Conservation (phyloP, 2,329 filamentous ascomycete species). For the Neofusicoccum cordaticola region DNA sequence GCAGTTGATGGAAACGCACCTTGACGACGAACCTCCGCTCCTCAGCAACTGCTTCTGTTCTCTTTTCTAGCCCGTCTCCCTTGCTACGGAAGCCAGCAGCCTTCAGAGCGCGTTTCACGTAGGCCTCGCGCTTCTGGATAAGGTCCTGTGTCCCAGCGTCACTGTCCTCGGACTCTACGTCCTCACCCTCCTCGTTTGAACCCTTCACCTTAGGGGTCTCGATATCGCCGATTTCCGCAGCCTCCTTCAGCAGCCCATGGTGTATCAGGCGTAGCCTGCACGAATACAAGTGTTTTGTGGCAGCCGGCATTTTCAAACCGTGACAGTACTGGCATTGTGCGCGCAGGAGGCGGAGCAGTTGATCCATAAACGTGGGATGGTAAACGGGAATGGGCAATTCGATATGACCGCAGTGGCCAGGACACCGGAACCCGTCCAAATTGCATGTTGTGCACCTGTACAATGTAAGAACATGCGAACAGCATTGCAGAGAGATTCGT, state of each 20-base stretch:
- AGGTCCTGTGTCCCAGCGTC: constrained; percentile 60
- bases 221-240: constrained; percentile 50
- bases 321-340: constrained; percentile 91
- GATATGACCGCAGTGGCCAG: constrained; percentile 92
- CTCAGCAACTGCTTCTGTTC: constrained; percentile 80
- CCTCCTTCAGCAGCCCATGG: constrained; percentile 74
- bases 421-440: constrained; percentile 73
- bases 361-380: constrained; percentile 95
- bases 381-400: constrained; percentile 91
- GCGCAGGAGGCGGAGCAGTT: constrained; percentile 78
- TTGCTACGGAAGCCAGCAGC: constrained; percentile 49
- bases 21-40: constrained; percentile 74
- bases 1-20: constrained; percentile 1
- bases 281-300: constrained; percentile 71
- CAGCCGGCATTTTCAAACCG: constrained; percentile 73
- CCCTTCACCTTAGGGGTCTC: constrained; percentile 36
- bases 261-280: constrained; percentile 86
- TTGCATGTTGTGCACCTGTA: constrained; percentile 87
- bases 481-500: neutral
- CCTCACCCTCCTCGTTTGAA: constrained; percentile 36
- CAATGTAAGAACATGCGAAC: neutral
- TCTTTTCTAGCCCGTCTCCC: constrained; percentile 53
- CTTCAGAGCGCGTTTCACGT: constrained; percentile 70
- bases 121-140: constrained; percentile 59
- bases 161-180: constrained; percentile 55